phyloP scores from a whole-genome alignment of 2,329 filamentous ascomycete genomes.

The Tolypocladium inflatum region DNA sequence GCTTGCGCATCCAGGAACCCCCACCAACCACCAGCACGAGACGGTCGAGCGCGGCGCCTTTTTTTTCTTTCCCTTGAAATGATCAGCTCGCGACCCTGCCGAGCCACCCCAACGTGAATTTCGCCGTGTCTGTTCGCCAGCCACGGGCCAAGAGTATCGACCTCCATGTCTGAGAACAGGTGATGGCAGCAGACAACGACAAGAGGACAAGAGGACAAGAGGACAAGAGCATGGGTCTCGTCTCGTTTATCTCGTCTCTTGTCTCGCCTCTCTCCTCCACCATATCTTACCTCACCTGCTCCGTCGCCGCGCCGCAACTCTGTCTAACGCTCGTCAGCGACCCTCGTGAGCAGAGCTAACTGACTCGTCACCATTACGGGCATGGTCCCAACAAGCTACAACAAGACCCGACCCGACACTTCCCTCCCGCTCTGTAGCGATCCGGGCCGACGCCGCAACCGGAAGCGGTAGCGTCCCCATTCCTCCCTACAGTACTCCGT shows the following conservation, averaged over 20 bases:
- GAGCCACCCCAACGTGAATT: neutral
- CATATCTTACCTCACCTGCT: neutral
- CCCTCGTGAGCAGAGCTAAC: neutral
- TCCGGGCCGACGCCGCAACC: conserved; percentile 8
- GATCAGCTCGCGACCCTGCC: neutral
- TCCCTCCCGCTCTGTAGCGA: conserved; percentile 3
- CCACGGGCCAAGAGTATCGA: neutral
- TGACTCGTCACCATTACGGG: neutral
- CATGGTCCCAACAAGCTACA: neutral
- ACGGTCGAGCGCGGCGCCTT: neutral
- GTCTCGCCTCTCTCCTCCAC: neutral
- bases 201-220: neutral
- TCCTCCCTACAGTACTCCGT: neutral
- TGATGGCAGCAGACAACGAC: neutral
- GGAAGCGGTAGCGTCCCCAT: conserved; percentile 2
- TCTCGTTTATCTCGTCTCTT: neutral
- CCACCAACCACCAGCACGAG: neutral
- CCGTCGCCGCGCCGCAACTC: neutral
- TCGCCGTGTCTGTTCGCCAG: neutral
- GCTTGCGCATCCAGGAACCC: neutral
- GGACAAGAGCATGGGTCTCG: neutral
- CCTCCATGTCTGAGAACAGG: neutral
- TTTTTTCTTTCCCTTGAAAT: neutral
- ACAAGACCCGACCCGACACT: neutral
- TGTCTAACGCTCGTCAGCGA: neutral